phyloP scores from a whole-genome alignment of 306 rosid genomes.

The Erythrophleum fordii region DNA sequence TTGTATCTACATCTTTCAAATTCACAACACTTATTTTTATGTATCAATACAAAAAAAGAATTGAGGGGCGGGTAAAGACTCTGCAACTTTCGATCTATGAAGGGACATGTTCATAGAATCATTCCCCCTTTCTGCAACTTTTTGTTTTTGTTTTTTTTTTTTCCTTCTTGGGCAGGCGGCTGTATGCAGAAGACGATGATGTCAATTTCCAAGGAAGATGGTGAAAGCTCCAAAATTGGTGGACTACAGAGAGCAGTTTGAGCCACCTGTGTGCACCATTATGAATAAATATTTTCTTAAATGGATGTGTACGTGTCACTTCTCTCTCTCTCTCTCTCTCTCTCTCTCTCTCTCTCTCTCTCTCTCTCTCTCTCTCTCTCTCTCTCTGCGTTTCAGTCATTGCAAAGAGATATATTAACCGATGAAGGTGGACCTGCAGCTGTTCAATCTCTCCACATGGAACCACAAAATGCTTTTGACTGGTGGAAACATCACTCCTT shows the following conservation, averaged over 20 bases:
- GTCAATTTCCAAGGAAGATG: constrained; percentile 10
- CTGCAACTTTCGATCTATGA: neutral
- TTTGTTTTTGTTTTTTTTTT: neutral
- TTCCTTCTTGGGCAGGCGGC: neutral
- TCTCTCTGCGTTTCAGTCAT: too few species aligned
- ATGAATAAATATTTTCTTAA: constrained; percentile 21
- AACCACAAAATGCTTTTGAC: neutral
- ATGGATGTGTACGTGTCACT: constrained; percentile 40
- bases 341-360: constrained; percentile 37
- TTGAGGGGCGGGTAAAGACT: too few species aligned
- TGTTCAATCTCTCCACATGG: constrained; percentile 22
- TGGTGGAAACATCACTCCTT: constrained; percentile 40
- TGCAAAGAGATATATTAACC: constrained; percentile 39
- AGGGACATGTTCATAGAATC: constrained; percentile 31
- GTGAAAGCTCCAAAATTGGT: constrained; percentile 33
- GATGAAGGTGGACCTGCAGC: constrained; percentile 53
- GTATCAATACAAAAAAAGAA: too few species aligned
- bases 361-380: constrained; percentile 35
- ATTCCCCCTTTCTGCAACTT: neutral
- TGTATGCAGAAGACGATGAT: constrained; percentile 13
- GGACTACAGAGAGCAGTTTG: constrained; percentile 6
- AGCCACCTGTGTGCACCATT: constrained; percentile 35
- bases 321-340: constrained; percentile 31
- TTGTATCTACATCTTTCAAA: too few species aligned
- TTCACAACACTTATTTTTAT: too few species aligned